These are phyloP conservation scores for Aspergillus sp. DNA, from an alignment of 2,329 filamentous ascomycete genomes.

Conservation along the genomic window DNA sequence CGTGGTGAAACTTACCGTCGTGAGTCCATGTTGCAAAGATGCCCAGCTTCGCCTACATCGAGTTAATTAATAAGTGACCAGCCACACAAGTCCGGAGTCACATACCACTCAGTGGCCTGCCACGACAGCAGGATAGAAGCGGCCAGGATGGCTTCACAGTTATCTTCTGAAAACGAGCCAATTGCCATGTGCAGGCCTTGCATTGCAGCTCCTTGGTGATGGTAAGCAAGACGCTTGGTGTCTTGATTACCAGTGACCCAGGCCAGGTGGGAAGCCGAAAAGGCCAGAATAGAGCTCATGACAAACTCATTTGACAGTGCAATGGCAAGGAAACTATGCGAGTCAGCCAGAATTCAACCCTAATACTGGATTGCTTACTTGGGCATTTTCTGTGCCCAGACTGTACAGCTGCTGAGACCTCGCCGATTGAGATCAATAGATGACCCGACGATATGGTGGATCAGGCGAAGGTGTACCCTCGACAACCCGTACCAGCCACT, in stretches of 20 bases:
- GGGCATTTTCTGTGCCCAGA: constrained; percentile 89
- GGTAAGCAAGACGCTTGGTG: constrained; percentile 78
- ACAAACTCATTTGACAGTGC: constrained; percentile 76
- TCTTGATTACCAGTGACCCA: constrained; percentile 79
- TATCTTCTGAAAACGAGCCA: constrained; percentile 70
- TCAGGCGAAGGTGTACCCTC: constrained; percentile 71
- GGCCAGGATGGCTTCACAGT: constrained; percentile 83
- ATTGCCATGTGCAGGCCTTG: constrained; percentile 85
- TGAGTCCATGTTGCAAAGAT: constrained; percentile 82
- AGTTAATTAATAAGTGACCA: constrained; percentile 26
- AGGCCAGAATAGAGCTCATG: constrained; percentile 84
- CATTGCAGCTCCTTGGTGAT: constrained; percentile 76
- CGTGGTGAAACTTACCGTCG: constrained; percentile 54
- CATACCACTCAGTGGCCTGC: constrained; percentile 93
- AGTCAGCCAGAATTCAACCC: constrained; percentile 16
- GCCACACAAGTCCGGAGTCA: constrained; percentile 25
- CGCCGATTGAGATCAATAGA: constrained; percentile 71
- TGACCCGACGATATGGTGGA: constrained; percentile 81
- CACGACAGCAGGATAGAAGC: constrained; percentile 87
- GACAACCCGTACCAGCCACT: constrained; percentile 65
- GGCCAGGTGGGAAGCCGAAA: constrained; percentile 90
- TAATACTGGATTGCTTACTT: no score
- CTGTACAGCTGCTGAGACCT: constrained; percentile 71
- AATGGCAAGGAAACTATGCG: constrained; percentile 64
- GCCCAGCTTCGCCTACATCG: constrained; percentile 74